Conservation (phyloP, 129 eudicot species). For the Chrysanthemum lavandulifolium region DNA sequence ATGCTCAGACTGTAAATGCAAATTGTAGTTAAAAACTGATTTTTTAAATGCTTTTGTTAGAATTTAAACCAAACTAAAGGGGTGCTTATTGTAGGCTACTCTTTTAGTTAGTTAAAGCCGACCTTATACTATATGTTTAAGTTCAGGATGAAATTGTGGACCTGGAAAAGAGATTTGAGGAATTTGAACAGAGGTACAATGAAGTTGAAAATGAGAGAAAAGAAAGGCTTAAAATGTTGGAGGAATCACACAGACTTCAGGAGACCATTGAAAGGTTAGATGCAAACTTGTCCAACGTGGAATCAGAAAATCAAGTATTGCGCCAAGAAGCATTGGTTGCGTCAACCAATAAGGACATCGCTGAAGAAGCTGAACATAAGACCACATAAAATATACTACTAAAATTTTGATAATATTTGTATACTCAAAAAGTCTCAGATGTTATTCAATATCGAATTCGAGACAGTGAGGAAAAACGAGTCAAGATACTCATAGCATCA, state of each 20-base stretch:
- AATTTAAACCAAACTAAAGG: too few species aligned
- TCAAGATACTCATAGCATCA: too few species aligned
- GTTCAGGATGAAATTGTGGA: slow-evolving; percentile 64
- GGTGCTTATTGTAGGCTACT: too few species aligned
- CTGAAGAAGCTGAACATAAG: slow-evolving; percentile 78
- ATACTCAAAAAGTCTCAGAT: too few species aligned
- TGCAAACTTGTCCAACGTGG: slow-evolving; percentile 74
- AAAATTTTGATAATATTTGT: too few species aligned
- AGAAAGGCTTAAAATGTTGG: slow-evolving; percentile 55
- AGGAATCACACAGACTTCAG: slow-evolving; percentile 75
- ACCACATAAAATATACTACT: neutral
- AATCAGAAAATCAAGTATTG: slow-evolving; percentile 93
- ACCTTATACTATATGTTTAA: slow-evolving; percentile 19
- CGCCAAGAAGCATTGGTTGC: slow-evolving; percentile 90
- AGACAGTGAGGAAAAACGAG: too few species aligned
- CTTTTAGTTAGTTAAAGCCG: neutral
- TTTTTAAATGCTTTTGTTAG: too few species aligned
- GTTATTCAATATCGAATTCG: too few species aligned
- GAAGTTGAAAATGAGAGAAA: slow-evolving; percentile 63
- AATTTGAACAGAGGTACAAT: slow-evolving; percentile 54
- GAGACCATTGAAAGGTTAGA: slow-evolving; percentile 76
- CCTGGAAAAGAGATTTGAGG: slow-evolving; percentile 64
- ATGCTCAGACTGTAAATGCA: too few species aligned
- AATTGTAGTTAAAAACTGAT: too few species aligned
- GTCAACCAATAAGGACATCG: slow-evolving; percentile 60